These are phyloP conservation scores for Coprinellus micaceus DNA, from an alignment of 768 basidiomycete genomes.

Conservation along the genomic window DNA sequence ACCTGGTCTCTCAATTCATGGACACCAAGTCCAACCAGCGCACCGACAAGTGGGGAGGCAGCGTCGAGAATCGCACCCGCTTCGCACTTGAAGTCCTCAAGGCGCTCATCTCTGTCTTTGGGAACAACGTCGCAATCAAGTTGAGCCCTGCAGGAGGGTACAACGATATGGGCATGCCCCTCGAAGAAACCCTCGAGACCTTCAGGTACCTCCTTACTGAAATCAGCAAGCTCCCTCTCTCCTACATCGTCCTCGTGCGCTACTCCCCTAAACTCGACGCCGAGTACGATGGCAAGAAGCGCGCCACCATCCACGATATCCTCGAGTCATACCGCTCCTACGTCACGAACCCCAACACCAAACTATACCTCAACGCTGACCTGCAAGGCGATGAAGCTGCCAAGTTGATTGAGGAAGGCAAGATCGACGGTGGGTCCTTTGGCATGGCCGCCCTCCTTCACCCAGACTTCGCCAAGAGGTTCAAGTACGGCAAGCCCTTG, in stretches of 20 bases:
- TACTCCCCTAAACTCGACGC: not conserved
- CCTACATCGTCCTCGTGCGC: slow-evolving; percentile 6
- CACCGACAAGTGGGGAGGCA: slow-evolving; percentile 60
- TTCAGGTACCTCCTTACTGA: slow-evolving; percentile 35
- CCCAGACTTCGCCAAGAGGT: slow-evolving; percentile 36
- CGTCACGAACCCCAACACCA: slow-evolving; percentile 20
- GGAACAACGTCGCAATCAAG: slow-evolving; percentile 15
- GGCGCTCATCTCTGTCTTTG: slow-evolving; percentile 20
- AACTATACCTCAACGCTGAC: slow-evolving; percentile 13
- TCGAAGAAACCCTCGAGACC: slow-evolving; percentile 36
- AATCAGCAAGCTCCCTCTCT: slow-evolving; percentile 29
- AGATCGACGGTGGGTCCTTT: slow-evolving; percentile 33
- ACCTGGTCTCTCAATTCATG: slow-evolving; percentile 48
- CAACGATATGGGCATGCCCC: slow-evolving; percentile 31
- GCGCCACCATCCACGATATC: slow-evolving; percentile 18
- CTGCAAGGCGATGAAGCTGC: slow-evolving; percentile 29
- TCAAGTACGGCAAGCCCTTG: slow-evolving; percentile 15
- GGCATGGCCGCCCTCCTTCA: slow-evolving; percentile 36
- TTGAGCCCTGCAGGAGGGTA: slow-evolving; percentile 15
- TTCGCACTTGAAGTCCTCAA: slow-evolving; percentile 53
- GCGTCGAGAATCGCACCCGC: slow-evolving; percentile 50
- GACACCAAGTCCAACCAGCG: slow-evolving; percentile 38
- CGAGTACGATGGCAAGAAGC: slow-evolving; percentile 11
- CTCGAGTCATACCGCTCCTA: slow-evolving; percentile 15
- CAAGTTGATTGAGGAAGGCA: slow-evolving; percentile 27